A percentile compares a stretch with the other conserved stretches of the same genome.
Evolutionary conservation across 176 grass and related monocot species (phyloP).

Genomic region (Oryza officinalis): DNA sequence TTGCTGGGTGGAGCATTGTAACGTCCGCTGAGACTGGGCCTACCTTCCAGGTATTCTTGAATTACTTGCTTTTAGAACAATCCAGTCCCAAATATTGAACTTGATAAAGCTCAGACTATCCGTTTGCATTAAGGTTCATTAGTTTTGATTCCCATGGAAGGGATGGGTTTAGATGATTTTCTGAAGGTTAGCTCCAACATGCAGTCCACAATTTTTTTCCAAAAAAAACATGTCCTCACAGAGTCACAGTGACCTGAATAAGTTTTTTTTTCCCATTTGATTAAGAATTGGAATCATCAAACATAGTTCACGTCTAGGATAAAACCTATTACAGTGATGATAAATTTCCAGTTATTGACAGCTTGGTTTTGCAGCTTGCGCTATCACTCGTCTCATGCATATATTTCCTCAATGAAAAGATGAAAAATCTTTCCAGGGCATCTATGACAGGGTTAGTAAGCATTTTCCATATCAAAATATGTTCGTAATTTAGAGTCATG

Average conservation of each 20-base stretch:
- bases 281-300: constrained; percentile 6
- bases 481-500: not conserved
- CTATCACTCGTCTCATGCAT: constrained; percentile 73
- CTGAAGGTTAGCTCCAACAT: not conserved
- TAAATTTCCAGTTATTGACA: constrained; percentile 13
- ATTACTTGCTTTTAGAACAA: not conserved
- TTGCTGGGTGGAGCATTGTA: constrained; percentile 91
- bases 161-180: not conserved
- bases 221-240: not conserved
- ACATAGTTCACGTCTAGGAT: not conserved
- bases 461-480: constrained; percentile 8
- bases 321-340: not conserved
- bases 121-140: not conserved
- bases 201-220: not conserved
- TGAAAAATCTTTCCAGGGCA: constrained; percentile 76
- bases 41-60: constrained; percentile 73
- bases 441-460: constrained; percentile 77
- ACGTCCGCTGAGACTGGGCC: constrained; percentile 81
- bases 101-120: not conserved
- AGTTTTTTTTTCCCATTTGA: not conserved
- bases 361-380: constrained; percentile 62
- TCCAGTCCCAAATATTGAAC: not conserved
- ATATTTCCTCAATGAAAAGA: constrained; percentile 94
- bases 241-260: not conserved
- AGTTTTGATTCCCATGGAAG: not conserved